Evolutionary conservation across 129 eudicot species (phyloP).

Genomic region (Flaveria ramosissima): DNA sequence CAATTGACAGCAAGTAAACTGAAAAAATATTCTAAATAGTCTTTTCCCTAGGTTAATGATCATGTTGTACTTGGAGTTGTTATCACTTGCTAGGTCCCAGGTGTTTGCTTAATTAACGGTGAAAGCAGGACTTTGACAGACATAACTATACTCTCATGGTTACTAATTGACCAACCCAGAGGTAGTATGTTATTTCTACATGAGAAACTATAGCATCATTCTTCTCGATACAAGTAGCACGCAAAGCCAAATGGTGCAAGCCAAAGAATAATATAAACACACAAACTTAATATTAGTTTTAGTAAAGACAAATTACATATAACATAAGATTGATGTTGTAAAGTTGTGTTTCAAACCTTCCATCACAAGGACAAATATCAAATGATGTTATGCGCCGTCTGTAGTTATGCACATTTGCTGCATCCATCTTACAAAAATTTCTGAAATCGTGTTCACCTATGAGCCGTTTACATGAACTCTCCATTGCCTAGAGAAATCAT

Average conservation of each 20-base stretch:
- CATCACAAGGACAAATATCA: constrained; percentile 54
- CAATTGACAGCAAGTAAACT: neutral
- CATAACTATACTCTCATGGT: neutral
- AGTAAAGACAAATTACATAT: neutral
- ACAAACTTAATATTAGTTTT: neutral
- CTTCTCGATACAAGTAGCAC: neutral
- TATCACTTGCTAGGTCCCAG: neutral
- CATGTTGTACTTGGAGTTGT: neutral
- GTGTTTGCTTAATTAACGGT: neutral
- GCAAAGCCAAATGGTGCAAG: neutral
- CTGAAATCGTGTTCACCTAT: constrained; percentile 95
- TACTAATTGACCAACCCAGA: neutral
- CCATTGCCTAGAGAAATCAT: constrained; percentile 66
- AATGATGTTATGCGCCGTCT: constrained; percentile 61
- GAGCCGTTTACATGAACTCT: constrained; percentile 70
- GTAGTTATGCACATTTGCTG: constrained; percentile 87
- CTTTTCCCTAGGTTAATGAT: neutral
- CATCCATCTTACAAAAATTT: constrained; percentile 99
- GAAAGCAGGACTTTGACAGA: neutral
- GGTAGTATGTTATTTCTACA: neutral
- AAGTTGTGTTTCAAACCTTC: constrained; percentile 55
- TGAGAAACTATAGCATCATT: neutral
- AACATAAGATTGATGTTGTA: neutral
- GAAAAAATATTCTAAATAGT: neutral
- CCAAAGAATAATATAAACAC: neutral